Evolutionary conservation across 2,329 filamentous ascomycete genomes (phyloP).

Genomic region (Juglanconis oblonga): DNA sequence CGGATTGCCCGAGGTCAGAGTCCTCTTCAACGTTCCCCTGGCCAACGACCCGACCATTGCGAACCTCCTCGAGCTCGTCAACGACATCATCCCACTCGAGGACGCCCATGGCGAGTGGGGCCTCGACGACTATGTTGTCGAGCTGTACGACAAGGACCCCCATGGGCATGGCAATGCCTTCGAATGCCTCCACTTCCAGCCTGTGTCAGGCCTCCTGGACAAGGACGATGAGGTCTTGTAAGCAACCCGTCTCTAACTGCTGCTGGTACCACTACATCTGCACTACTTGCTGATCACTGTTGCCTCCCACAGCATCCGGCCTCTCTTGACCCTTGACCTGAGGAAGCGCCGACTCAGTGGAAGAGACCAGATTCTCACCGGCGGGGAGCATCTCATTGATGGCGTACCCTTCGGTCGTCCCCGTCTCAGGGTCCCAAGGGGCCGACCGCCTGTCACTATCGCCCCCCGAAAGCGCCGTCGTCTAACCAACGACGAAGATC

Average conservation of each 20-base stretch:
- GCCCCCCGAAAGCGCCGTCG: conserved; percentile 70
- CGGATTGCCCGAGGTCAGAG: conserved; percentile 66
- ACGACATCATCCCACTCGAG: conserved; percentile 79
- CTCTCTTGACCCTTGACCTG: conserved; percentile 72
- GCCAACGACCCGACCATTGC: conserved; percentile 66
- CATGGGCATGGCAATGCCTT: conserved; percentile 54
- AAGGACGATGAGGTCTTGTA: conserved; percentile 83
- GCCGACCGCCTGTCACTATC: conserved; percentile 66
- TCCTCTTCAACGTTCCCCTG: conserved; percentile 66
- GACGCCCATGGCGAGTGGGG: conserved; percentile 67
- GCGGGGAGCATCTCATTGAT: conserved; percentile 80
- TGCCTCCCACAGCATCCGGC: conserved; percentile 61
- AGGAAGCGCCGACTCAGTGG: conserved; percentile 70
- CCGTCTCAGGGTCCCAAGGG: conserved; percentile 55
- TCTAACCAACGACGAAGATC: conserved; percentile 38
- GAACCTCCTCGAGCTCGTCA: conserved; percentile 73
- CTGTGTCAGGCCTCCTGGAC: conserved; percentile 66
- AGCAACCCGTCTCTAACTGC: conserved; percentile 25
- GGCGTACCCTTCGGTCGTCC: conserved; percentile 80
- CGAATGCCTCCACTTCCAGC: conserved; percentile 85
- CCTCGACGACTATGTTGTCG: conserved; percentile 84
- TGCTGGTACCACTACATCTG: too few species aligned
- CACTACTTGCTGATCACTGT: conserved; percentile 16
- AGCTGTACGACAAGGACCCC: conserved; percentile 52
- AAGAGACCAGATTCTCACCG: conserved; percentile 73